Base-by-base conservation (phyloP, 139 green algal species). In the Chlamydomonas eustigma region DNA sequence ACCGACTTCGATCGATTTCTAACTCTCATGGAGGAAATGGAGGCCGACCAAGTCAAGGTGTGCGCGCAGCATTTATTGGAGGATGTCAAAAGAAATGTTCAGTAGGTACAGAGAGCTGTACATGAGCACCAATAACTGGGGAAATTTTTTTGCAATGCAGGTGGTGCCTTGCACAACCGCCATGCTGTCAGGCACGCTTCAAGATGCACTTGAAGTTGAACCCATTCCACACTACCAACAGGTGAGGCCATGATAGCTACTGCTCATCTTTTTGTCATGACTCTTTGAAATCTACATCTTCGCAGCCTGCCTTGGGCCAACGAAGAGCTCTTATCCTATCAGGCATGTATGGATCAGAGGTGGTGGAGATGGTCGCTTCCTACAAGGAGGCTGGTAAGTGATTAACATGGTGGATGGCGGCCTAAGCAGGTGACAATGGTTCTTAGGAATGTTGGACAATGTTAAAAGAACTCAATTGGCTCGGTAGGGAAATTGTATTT, bases 11-110 rank as follows among this genome's bases (percentile, higher is more conserved):
- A 31, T 31, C 6, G 24, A 22, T 70, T 70, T 28, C 63, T 37
- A 37, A 8, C 6, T 8, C 63, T 70, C 5, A 70, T 70, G 63
- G 63, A 32, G 63, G 63, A 70, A 28, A 70, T 70, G 63, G 63
- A 70, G 63, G 63, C 63, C 6, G 24, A 70, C 24, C 6, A 37
- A 28, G 30, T 70, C 28, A 70, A 70, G 63, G 63, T 70, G 63
- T 22, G 63, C 22, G 50, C 50, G 22, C 22, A 24, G 22, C 22
- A 28, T 63, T 22, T 28, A 63, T 63, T 63, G 22, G 50, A 63
- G 22, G 22, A n/a, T n/a, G n/a, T n/a, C n/a, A n/a, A n/a, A n/a
- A n/a, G n/a, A n/a, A n/a, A n/a, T n/a, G n/a, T n/a, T n/a, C n/a
- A n/a, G n/a, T n/a, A n/a, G n/a, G n/a, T n/a, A n/a, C n/a, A n/a